These are phyloP conservation scores for Plasmodium vivax DNA, from an alignment of 169 alveolate species.

Conservation along the genomic window DNA sequence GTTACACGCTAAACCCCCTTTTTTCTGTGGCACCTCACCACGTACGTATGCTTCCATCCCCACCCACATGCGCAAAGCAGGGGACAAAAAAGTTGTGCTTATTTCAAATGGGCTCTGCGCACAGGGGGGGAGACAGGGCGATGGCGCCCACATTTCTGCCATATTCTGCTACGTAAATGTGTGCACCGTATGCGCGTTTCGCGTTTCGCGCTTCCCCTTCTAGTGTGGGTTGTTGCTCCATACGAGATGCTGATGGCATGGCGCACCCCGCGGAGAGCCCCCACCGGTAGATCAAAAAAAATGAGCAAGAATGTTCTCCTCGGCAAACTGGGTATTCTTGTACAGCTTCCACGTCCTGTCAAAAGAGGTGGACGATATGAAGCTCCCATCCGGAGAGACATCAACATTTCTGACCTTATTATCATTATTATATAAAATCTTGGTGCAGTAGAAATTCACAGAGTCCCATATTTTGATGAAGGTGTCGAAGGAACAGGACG, in stretches of 20 bases:
- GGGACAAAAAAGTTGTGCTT: neutral
- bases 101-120: neutral
- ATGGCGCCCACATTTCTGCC: neutral
- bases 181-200: neutral
- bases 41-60: neutral
- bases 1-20: neutral
- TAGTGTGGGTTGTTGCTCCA: neutral
- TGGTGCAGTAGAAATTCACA: constrained; percentile 82
- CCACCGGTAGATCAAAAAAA: constrained; percentile 26
- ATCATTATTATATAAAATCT: constrained; percentile 81
- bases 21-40: neutral
- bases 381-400: constrained; percentile 80
- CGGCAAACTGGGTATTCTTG: constrained; percentile 54
- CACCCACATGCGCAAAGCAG: neutral
- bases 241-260: neutral
- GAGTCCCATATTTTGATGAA: constrained; percentile 85
- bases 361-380: constrained; percentile 83
- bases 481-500: constrained; percentile 85
- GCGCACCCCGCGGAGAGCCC: neutral
- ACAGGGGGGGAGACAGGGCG: neutral
- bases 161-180: neutral
- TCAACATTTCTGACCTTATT: constrained; percentile 81
- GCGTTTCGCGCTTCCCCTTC: neutral
- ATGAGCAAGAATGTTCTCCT: constrained; percentile 58
- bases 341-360: constrained; percentile 84